Percentiles rank a stretch among this genome's conserved stretches.
These are phyloP conservation scores for Hygrocybe coccinea DNA, from an alignment of 768 basidiomycete genomes.

Conservation along the genomic window DNA sequence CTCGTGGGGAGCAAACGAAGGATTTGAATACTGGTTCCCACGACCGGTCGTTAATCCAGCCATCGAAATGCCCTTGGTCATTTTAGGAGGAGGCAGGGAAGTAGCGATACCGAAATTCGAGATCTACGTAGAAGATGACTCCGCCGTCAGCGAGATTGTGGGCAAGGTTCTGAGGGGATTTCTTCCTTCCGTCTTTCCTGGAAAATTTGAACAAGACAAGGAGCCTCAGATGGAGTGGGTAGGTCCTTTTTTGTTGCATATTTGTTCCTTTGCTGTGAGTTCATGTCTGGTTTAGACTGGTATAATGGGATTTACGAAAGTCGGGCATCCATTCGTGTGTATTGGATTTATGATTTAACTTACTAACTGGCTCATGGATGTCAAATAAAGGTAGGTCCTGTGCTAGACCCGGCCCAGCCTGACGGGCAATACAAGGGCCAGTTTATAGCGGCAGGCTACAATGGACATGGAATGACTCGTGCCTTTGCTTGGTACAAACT, in stretches of 20 bases:
- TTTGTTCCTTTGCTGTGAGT: not conserved
- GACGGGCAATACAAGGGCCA: constrained; percentile 45
- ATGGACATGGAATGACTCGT: constrained; percentile 79
- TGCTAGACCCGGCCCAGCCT: constrained; percentile 32
- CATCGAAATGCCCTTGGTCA: constrained; percentile 50
- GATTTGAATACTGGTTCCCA: constrained; percentile 81
- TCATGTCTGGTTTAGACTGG: constrained; percentile 53
- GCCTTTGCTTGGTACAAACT: constrained; percentile 59
- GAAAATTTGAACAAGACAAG: constrained; percentile 41
- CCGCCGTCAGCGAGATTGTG: constrained; percentile 42
- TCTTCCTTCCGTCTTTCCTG: constrained; percentile 54
- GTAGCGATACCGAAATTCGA: constrained; percentile 42
- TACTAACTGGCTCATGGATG: not conserved
- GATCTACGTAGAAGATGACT: constrained; percentile 54
- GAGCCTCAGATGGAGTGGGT: constrained; percentile 83
- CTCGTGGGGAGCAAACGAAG: constrained; percentile 49
- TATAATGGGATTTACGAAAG: constrained; percentile 71
- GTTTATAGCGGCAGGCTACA: constrained; percentile 67
- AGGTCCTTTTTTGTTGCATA: constrained; percentile 15
- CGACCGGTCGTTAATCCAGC: constrained; percentile 36
- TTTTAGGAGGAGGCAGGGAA: constrained; percentile 68
- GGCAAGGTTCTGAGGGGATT: constrained; percentile 52
- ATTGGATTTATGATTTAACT: not conserved
- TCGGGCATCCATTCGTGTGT: constrained; percentile 63
- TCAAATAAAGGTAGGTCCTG: constrained; percentile 54